Conservation (phyloP, 768 basidiomycete species). For the Leccinum barrowsii region DNA sequence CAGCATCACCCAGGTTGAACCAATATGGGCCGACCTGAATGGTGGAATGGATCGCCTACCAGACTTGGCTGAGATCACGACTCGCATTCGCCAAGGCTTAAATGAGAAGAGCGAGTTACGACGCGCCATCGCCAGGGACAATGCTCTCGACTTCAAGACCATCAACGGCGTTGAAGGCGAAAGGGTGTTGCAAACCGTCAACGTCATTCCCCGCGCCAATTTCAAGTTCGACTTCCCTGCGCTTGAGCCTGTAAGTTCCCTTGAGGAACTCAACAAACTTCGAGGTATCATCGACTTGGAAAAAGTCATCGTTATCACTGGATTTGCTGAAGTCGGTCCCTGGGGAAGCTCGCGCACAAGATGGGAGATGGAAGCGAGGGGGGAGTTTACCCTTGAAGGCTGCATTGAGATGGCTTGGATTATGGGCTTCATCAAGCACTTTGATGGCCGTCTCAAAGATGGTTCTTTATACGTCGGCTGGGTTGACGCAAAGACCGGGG, state of each 20-base stretch:
- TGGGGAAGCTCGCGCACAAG: conserved; percentile 98
- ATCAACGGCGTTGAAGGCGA: conserved; percentile 90
- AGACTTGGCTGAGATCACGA: conserved; percentile 89
- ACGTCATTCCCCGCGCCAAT: conserved; percentile 95
- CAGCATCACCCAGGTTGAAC: conserved; percentile 99
- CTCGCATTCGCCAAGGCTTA: conserved; percentile 76
- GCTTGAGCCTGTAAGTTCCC: conserved; percentile 66
- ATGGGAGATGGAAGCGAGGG: conserved; percentile 99
- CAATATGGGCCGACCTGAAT: conserved; percentile 98
- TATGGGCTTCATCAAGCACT: conserved; percentile 82
- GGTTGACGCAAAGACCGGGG: conserved; percentile 91
- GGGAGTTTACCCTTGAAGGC: conserved; percentile 96
- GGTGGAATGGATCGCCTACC: conserved; percentile 98
- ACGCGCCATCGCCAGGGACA: conserved; percentile 90
- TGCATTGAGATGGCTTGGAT: conserved; percentile 99
- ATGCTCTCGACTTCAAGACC: conserved; percentile 92
- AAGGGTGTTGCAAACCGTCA: conserved; percentile 85
- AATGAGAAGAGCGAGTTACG: conserved; percentile 89
- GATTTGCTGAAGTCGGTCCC: conserved; percentile 95
- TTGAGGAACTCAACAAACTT: conserved; percentile 73
- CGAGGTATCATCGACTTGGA: conserved; percentile 92
- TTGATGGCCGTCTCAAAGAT: conserved; percentile 93
- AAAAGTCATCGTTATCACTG: conserved; percentile 93
- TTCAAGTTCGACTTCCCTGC: conserved; percentile 94
- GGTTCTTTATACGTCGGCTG: conserved; percentile 94